phyloP scores from a whole-genome alignment of 352 stramenopile genomes.

The Pythium guiyangense region DNA sequence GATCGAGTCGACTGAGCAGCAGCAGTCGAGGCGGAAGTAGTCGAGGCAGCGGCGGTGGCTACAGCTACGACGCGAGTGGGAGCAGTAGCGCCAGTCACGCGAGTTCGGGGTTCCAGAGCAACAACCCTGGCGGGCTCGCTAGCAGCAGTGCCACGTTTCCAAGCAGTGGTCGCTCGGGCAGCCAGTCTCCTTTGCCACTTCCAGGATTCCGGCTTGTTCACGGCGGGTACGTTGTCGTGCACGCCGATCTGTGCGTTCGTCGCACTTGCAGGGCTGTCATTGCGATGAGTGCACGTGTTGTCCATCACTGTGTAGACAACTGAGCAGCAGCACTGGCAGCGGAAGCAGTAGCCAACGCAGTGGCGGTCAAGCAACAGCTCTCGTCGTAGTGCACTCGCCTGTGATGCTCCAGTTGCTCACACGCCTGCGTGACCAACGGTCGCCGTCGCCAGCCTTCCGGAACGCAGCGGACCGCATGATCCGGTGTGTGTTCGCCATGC shows the following conservation, averaged over 20 bases:
- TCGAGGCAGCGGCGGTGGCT: no score
- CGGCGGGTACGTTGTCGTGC: no score
- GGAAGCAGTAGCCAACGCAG: background rate
- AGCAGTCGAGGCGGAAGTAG: background rate
- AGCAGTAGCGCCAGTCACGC: background rate
- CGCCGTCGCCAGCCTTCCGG: constrained; percentile 4
- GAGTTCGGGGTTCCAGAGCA: background rate
- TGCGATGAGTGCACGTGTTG: no score
- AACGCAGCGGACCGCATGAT: constrained; percentile 7
- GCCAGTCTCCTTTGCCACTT: no score
- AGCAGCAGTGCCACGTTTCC: background rate
- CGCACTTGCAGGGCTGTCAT: no score
- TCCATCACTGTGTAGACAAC: no score
- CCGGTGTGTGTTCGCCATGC: no score
- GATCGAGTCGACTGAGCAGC: background rate
- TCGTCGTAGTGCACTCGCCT: constrained; percentile 2
- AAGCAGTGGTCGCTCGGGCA: background rate
- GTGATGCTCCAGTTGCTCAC: constrained; percentile 8
- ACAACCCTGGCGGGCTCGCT: background rate
- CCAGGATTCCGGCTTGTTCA: no score
- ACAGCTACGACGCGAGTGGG: background rate
- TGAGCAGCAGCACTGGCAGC: background rate
- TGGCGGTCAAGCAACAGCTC: background rate
- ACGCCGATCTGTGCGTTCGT: no score
- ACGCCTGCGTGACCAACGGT: constrained; percentile 7